Percentiles rank a stretch among this genome's conserved stretches.
Conservation (phyloP, 129 eudicot species). For the sunflower (Helianthus annuus) region HanXRQr2.0-SUNRISE NC_035441.2:154869087-154869586, state of each 20-base stretch:
- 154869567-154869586: slow-evolving; percentile 55
- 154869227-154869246: slow-evolving; percentile 51
- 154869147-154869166: slow-evolving; percentile 37
- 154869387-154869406: slow-evolving; percentile 58
- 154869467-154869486: slow-evolving; percentile 42
- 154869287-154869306: slow-evolving; percentile 49
- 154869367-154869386: slow-evolving; percentile 36
- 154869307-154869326: slow-evolving; percentile 55
- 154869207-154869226: slow-evolving; percentile 47
- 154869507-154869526: slow-evolving; percentile 40
- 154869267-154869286: slow-evolving; percentile 39
- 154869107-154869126: slow-evolving; percentile 69
- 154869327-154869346: slow-evolving; percentile 34
- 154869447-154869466: slow-evolving; percentile 53
- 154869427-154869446: slow-evolving; percentile 75
- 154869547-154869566: slow-evolving; percentile 58
- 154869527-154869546: slow-evolving; percentile 23
- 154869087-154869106: slow-evolving; percentile 53
- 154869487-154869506: slow-evolving; percentile 63
- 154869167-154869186: slow-evolving; percentile 43
- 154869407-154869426: slow-evolving; percentile 80
- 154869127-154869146: slow-evolving; percentile 61
- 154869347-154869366: slow-evolving; percentile 39
- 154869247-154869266: slow-evolving; percentile 41
- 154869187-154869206: slow-evolving; percentile 65